These are phyloP conservation scores for Serendipita sp. DNA, from an alignment of 768 basidiomycete species.

Conservation along the genomic window DNA sequence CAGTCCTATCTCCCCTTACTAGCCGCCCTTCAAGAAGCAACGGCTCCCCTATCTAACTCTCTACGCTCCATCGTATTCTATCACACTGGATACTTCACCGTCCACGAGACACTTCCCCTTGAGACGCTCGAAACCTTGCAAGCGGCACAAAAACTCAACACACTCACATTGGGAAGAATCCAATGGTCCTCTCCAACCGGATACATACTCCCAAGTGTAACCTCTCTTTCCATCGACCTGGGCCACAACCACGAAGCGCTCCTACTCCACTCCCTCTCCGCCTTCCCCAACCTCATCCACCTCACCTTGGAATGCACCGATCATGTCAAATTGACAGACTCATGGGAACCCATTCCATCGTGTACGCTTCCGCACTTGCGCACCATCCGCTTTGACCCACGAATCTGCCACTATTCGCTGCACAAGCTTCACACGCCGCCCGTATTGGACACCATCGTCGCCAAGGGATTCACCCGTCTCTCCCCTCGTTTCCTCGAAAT, in stretches of 20 bases:
- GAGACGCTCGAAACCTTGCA: neutral
- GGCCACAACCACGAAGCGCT: conserved; percentile 1
- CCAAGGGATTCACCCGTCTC: neutral
- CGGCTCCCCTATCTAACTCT: neutral
- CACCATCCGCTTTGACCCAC: neutral
- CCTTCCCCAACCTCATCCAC: neutral
- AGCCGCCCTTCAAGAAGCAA: neutral
- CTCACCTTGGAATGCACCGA: neutral
- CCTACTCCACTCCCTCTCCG: neutral
- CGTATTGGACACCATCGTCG: neutral
- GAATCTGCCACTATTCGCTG: conserved; percentile 2
- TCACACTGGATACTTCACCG: neutral
- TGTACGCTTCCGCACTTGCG: neutral
- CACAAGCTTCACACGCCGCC: neutral
- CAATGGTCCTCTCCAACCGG: neutral
- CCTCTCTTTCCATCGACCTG: neutral
- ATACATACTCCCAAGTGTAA: neutral
- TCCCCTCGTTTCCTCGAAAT: neutral
- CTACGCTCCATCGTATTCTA: neutral
- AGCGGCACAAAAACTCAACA: neutral
- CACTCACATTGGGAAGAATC: neutral
- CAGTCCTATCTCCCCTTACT: neutral
- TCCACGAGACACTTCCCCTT: neutral
- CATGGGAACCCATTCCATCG: neutral
- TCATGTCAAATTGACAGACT: neutral